These are phyloP conservation scores for Penicillium paneum DNA, from an alignment of 2,329 filamentous ascomycete species.

Conservation along the genomic window DNA sequence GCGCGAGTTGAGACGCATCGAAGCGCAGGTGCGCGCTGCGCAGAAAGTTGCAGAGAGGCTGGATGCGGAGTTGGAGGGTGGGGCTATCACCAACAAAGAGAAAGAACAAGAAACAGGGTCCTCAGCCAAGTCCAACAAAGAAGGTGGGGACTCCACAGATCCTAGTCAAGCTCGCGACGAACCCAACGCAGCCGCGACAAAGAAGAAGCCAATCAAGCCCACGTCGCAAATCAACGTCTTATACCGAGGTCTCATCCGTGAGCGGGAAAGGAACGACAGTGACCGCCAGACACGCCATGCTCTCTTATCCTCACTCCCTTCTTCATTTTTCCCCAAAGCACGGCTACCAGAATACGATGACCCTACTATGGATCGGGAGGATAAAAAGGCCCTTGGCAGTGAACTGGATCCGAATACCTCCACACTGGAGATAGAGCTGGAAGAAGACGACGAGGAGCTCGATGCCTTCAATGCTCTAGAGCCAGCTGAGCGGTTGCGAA, in stretches of 20 bases:
- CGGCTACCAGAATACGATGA: slow-evolving; percentile 65
- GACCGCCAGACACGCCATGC: slow-evolving; percentile 31
- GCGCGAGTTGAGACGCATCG: slow-evolving; percentile 63
- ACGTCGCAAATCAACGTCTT: slow-evolving; percentile 70
- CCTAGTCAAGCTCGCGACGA: background rate
- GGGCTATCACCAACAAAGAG: slow-evolving; percentile 16
- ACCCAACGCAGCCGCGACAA: slow-evolving; percentile 6
- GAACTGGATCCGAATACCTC: slow-evolving; percentile 37
- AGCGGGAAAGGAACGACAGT: slow-evolving; percentile 60
- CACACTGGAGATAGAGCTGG: slow-evolving; percentile 54
- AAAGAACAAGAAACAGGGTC: slow-evolving; percentile 2
- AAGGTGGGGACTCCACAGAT: slow-evolving; percentile 18
- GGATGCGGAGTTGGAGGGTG: slow-evolving; percentile 52
- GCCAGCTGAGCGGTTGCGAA: slow-evolving; percentile 62
- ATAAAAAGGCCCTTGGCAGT: slow-evolving; percentile 63
- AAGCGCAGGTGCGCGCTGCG: slow-evolving; percentile 69
- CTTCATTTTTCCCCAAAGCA: slow-evolving; percentile 35
- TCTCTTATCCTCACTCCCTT: slow-evolving; percentile 33
- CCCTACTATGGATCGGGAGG: slow-evolving; percentile 67
- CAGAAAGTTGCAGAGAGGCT: slow-evolving; percentile 81
- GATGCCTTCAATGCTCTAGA: slow-evolving; percentile 73
- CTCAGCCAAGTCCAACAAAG: background rate
- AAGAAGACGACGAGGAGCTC: slow-evolving; percentile 74
- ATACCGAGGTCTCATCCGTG: slow-evolving; percentile 71
- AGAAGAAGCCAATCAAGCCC: slow-evolving; percentile 42